Base-by-base conservation (phyloP, 202 grass and related monocot species). In the Alloteropsis angusta region DNA sequence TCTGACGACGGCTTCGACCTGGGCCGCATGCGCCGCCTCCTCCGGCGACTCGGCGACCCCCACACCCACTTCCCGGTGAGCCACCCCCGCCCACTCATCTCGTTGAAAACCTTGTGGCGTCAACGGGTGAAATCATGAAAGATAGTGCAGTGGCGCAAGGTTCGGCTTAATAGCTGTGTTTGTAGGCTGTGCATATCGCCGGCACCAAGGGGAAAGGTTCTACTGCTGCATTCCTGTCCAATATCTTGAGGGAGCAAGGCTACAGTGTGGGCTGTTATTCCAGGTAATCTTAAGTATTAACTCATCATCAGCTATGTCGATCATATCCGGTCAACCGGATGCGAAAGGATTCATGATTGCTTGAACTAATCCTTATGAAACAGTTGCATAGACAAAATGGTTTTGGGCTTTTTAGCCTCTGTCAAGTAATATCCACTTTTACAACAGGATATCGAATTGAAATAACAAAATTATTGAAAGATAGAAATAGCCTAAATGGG, bases 191-290 rank as follows among this genome's bases (percentile, higher is more conserved):
- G 50, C 93, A 93, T 77, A 84, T 97, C 44, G 86, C 93, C 5
- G 96, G 96, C 36, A 98, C 96, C 53, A 98, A 98, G 80, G 92
- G 96, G 60, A 98, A 98, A 90, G 96, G 96, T 42, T 98, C 96
- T 2, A 85, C 88, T 9, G 87, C 89, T 48, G 75, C 96, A n/a
- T 95, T 95, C 68, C 73, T 95, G 25, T 93, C 87, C 54, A 98
- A 49, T 77, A 95, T 98, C 72, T 84, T 98, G 81, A 87, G 89
- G 60, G 87, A 89, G 62, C 85, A 93, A 89, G 95, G 95, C 15
- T 98, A 95, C 62, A 81, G 66, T 15, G 92, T 98, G 56, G 95
- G 95, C 10, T 90, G 89, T 82, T 98, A 95, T 83, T 93, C 89
- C 66, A 98, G 92, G 95, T 98, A 85, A 16, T 62, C 28, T 68